Conservation (phyloP, 495 filamentous ascomycete species). For the Aspergillus wentii region DNA sequence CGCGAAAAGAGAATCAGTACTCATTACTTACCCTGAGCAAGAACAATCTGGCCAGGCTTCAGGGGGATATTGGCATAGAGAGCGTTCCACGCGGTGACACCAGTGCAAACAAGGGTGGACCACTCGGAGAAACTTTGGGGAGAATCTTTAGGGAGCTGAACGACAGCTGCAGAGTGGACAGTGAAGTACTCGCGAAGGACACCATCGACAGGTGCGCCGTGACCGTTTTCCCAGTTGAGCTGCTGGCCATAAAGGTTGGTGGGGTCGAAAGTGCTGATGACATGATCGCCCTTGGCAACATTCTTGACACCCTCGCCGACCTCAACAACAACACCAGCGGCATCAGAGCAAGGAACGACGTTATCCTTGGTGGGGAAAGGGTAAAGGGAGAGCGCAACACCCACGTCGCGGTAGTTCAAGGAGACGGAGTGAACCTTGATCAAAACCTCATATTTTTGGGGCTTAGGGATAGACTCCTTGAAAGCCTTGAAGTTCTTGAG, state of each 20-base stretch:
- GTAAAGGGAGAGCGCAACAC: conserved; percentile 58
- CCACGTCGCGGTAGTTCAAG: conserved; percentile 69
- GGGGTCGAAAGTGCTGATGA: conserved; percentile 66
- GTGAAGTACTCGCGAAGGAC: conserved; percentile 59
- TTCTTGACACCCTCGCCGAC: conserved; percentile 56
- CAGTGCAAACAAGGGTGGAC: conserved; percentile 52
- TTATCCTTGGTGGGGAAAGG: conserved; percentile 48
- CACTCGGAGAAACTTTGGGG: conserved; percentile 49
- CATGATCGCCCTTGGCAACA: conserved; percentile 59
- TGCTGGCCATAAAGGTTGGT: conserved; percentile 51
- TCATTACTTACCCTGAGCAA: too few species aligned
- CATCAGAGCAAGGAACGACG: conserved; percentile 63
- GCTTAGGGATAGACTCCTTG: conserved; percentile 2
- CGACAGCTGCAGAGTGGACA: conserved; percentile 56
- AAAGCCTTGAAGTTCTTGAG: too few species aligned
- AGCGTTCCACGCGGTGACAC: conserved; percentile 69
- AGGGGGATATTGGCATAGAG: conserved; percentile 55
- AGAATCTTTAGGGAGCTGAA: conserved; percentile 53
- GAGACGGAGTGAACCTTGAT: conserved; percentile 56
- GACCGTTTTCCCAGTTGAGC: conserved; percentile 36
- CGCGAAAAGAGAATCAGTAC: too few species aligned
- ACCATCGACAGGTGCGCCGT: conserved; percentile 63
- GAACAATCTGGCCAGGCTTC: conserved; percentile 56
- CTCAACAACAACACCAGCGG: conserved; percentile 60
- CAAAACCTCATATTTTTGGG: conserved; percentile 52